Evolutionary conservation across 176 grass and related monocot species (phyloP), one percentile per base, ranked within the genome.

Genomic region (Miscanthus lutarioriparius): DNA sequence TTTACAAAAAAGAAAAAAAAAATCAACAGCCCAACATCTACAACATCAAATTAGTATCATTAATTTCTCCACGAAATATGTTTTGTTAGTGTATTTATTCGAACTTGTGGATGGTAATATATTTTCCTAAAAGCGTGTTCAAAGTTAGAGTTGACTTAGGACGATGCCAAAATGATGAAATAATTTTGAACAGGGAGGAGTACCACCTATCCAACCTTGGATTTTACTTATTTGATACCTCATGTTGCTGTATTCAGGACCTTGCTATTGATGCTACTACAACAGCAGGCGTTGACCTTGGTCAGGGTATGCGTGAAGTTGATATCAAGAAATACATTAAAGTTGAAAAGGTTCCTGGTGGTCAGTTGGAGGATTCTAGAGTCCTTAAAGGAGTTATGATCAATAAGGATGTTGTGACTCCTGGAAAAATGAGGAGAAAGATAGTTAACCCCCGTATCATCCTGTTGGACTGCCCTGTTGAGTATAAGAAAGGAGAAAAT

Each of bases 401-500:
- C 81, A 99, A 99, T 83, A 99, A 99, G 76, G 97, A 99, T 87
- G 93, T 99, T 67, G 97, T 99, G 27, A 91, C 93, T 67, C 97
- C 97, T 62, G 97, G 97, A 64, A 99, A 99, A 85, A 99, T 96
- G 97, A 86, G 70, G 67, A 96, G 97, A 78, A 99, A 96, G 72
- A 94, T 99, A 84, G 65, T 99, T 66, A 96, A 96, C 27, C 97
- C 97, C n/a, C 91, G 93, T 11, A 99, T 99, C 61, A 99, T 99
- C 68, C 86, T 99, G 8, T 86, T 99, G 30, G 97, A 99, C 75
- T 94, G 91, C 73, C 97, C 97, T 69, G 76, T 99, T 80, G 97
- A 99, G 82, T 99, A 96, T 75, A 99, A 99, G 88, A 99, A 99
- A 47, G 97, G 97, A 76, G 97, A 99, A 90, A 99, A 99, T 91